Percentiles rank a stretch among this genome's conserved stretches.
phyloP scores from a whole-genome alignment of 345 rosid genomes.

The Noccaea bulbosa region DNA sequence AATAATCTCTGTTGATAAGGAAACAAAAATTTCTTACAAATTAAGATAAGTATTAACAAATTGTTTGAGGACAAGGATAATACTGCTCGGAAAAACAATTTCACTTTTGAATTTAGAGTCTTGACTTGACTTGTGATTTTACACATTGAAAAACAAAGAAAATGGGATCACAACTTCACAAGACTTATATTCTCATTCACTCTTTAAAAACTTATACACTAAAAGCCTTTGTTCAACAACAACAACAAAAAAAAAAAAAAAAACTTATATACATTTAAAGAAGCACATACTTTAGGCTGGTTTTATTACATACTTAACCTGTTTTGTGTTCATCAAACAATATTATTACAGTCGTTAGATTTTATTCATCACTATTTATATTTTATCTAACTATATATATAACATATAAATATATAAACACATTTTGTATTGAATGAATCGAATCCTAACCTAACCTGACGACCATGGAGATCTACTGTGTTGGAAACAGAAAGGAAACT shows the following conservation, averaged over 20 bases:
- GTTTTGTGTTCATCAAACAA: constrained; percentile 12
- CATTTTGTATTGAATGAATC: constrained; percentile 50
- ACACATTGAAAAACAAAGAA: background rate
- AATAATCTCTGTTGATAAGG: too few species aligned
- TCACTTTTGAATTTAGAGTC: background rate
- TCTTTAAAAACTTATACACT: too few species aligned
- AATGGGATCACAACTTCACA: background rate
- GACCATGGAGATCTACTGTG: constrained; percentile 46
- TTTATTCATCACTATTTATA: constrained; percentile 19
- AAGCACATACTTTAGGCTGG: constrained; percentile 10
- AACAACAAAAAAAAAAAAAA: too few species aligned
- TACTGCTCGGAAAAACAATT: background rate
- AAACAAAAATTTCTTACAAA: too few species aligned
- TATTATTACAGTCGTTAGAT: constrained; percentile 20
- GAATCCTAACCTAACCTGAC: constrained; percentile 54
- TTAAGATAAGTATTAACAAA: too few species aligned
- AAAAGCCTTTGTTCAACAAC: too few species aligned
- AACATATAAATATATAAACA: constrained; percentile 43
- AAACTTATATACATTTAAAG: constrained; percentile 1
- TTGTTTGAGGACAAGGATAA: too few species aligned
- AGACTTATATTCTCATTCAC: constrained; percentile 21
- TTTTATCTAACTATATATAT: constrained; percentile 4
- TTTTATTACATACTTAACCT: constrained; percentile 8
- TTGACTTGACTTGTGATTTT: background rate
- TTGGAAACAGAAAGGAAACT: constrained; percentile 48